Evolutionary conservation across 768 basidiomycete species (phyloP).

Genomic region (Mycena crocata): DNA sequence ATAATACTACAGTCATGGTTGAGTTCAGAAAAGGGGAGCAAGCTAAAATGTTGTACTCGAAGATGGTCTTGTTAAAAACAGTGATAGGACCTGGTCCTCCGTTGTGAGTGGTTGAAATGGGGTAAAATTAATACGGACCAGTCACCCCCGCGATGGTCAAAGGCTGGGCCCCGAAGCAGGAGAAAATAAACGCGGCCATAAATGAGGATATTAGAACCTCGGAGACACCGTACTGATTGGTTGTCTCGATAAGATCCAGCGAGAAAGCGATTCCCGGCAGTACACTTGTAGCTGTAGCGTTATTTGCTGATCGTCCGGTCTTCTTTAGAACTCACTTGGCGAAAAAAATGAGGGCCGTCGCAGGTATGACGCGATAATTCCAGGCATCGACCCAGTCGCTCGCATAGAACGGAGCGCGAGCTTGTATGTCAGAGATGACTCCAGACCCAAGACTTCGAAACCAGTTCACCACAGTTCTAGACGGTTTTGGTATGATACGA

Average conservation of each 20-base stretch:
- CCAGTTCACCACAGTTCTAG: constrained; percentile 22
- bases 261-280: constrained; percentile 94
- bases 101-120: neutral
- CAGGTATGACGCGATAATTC: constrained; percentile 91
- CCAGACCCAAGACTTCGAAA: constrained; percentile 62
- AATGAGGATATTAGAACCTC: constrained; percentile 88
- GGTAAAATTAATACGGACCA: constrained; percentile 52
- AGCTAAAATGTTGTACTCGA: too few species aligned
- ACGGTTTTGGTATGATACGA: constrained; percentile 13
- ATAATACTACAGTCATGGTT: too few species aligned
- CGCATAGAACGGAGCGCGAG: constrained; percentile 82
- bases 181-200: constrained; percentile 91
- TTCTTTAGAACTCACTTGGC: constrained; percentile 70
- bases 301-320: neutral
- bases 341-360: constrained; percentile 88
- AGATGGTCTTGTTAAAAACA: constrained; percentile 92
- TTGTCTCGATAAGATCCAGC: constrained; percentile 91
- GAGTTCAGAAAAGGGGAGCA: too few species aligned
- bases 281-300: constrained; percentile 58
- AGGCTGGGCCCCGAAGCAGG: constrained; percentile 90
- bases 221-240: constrained; percentile 87
- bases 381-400: constrained; percentile 94
- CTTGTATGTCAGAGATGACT: constrained; percentile 75
- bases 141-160: constrained; percentile 94
- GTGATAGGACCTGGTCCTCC: constrained; percentile 84